Conservation (phyloP, 2,329 filamentous ascomycete genomes). For the Aspergillus clavatus region DNA sequence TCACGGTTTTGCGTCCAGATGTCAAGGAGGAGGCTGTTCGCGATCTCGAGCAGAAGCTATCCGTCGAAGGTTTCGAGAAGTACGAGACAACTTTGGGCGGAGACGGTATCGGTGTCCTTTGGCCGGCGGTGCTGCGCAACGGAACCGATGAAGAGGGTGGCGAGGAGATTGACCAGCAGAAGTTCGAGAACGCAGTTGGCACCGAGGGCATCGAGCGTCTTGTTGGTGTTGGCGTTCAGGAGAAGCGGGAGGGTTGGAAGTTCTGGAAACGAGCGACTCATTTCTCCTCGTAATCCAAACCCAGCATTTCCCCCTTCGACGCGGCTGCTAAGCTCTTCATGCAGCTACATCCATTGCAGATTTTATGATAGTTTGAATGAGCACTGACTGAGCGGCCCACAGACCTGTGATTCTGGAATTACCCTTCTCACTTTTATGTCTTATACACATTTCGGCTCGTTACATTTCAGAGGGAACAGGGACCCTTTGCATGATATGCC, state of each 20-base stretch:
- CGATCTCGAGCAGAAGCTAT: constrained; percentile 61
- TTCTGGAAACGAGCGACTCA: constrained; percentile 60
- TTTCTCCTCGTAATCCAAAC: neutral
- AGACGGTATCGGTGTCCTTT: constrained; percentile 89
- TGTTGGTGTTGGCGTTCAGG: constrained; percentile 70
- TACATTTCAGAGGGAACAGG: neutral
- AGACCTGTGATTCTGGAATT: too few relatives aligned
- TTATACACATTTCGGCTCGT: neutral
- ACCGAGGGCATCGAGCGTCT: constrained; percentile 80
- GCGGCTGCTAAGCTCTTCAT: too few relatives aligned
- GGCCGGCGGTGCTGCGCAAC: constrained; percentile 85
- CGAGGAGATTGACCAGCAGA: constrained; percentile 88
- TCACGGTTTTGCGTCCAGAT: constrained; percentile 75
- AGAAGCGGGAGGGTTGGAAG: constrained; percentile 75
- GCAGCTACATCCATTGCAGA: too few relatives aligned
- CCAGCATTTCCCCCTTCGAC: neutral
- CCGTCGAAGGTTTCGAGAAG: constrained; percentile 69
- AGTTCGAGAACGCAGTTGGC: constrained; percentile 77
- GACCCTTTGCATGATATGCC: constrained; percentile 6
- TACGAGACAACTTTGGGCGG: constrained; percentile 89
- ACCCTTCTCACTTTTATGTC: neutral
- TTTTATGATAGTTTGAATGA: too few relatives aligned
- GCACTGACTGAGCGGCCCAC: too few relatives aligned
- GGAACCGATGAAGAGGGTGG: constrained; percentile 75
- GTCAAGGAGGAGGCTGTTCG: constrained; percentile 53